Percentiles rank a stretch among this genome's conserved stretches.
Conservation (phyloP, 2,329 filamentous ascomycete species). For the Exophiala mesophila region DNA sequence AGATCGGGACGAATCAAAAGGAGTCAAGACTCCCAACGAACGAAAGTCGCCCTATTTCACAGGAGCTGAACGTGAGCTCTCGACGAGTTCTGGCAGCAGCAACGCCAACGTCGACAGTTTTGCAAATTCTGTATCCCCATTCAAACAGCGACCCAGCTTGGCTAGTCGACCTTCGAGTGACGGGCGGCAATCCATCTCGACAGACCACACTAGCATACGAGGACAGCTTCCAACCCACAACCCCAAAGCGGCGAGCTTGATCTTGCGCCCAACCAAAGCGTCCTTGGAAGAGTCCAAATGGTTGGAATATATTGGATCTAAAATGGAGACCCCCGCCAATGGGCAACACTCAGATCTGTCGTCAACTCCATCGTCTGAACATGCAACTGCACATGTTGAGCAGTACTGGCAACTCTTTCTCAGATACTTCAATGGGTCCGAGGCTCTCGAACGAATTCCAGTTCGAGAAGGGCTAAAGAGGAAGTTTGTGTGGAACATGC, state of each 20-base stretch:
- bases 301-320: constrained; percentile 45
- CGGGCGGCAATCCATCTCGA: constrained; percentile 22
- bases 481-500: constrained; percentile 55
- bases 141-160: constrained; percentile 20
- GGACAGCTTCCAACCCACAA: constrained; percentile 17
- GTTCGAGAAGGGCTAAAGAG: constrained; percentile 82
- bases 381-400: constrained; percentile 42
- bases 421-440: constrained; percentile 82
- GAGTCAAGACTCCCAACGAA: constrained; percentile 10
- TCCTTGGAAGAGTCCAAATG: constrained; percentile 72
- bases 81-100: constrained; percentile 17
- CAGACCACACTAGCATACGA: constrained; percentile 16
- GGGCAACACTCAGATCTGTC: constrained; percentile 29
- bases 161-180: constrained; percentile 22
- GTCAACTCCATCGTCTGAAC: constrained; percentile 13
- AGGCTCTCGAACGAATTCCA: constrained; percentile 79
- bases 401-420: constrained; percentile 68
- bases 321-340: constrained; percentile 24
- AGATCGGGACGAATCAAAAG: constrained; percentile 26
- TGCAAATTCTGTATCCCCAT: constrained; percentile 9
- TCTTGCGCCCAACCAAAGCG: constrained; percentile 72
- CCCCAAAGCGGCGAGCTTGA: constrained; percentile 42
- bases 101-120: constrained; percentile 5
- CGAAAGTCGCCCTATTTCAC: constrained; percentile 3
- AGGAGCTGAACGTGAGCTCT: constrained; percentile 10